Conservation (phyloP, 192 early-diverging fungal genomes). For the Diversispora epigaea region DNA sequence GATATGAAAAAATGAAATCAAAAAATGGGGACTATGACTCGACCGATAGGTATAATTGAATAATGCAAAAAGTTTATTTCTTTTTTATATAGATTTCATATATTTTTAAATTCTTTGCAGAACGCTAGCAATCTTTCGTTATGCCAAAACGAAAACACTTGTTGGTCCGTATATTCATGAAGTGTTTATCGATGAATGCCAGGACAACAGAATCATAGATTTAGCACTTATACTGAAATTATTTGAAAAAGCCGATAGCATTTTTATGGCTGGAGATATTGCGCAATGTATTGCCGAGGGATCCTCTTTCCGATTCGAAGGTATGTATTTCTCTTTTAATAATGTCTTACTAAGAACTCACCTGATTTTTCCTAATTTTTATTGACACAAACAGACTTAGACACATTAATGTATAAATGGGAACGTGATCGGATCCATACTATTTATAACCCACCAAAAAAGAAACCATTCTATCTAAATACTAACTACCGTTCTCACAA, state of each 20-base stretch:
- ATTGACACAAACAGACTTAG: slow-evolving; percentile 1
- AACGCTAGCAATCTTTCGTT: slow-evolving; percentile 15
- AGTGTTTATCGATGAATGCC: slow-evolving; percentile 30
- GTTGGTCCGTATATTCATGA: slow-evolving; percentile 24
- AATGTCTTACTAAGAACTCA: background rate
- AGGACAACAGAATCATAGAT: slow-evolving; percentile 24
- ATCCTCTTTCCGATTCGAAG: slow-evolving; percentile 15
- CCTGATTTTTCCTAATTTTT: background rate
- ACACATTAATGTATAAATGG: slow-evolving; percentile 10
- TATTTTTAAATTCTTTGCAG: background rate
- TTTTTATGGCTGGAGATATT: slow-evolving; percentile 30
- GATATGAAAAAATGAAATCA: slow-evolving; percentile 6
- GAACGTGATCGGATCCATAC: background rate
- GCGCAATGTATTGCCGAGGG: slow-evolving; percentile 23
- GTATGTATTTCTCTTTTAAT: background rate
- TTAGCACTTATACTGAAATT: slow-evolving; percentile 19
- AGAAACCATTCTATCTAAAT: slow-evolving; percentile 22
- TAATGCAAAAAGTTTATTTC: background rate
- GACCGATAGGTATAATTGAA: background rate
- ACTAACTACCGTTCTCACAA: slow-evolving; percentile 24
- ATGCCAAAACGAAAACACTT: slow-evolving; percentile 11
- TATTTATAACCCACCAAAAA: background rate
- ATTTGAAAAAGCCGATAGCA: background rate
- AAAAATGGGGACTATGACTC: slow-evolving; percentile 6
- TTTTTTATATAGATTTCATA: background rate